Conservation (phyloP, 2,329 filamentous ascomycete species). For the Onygenales sp. region DNA sequence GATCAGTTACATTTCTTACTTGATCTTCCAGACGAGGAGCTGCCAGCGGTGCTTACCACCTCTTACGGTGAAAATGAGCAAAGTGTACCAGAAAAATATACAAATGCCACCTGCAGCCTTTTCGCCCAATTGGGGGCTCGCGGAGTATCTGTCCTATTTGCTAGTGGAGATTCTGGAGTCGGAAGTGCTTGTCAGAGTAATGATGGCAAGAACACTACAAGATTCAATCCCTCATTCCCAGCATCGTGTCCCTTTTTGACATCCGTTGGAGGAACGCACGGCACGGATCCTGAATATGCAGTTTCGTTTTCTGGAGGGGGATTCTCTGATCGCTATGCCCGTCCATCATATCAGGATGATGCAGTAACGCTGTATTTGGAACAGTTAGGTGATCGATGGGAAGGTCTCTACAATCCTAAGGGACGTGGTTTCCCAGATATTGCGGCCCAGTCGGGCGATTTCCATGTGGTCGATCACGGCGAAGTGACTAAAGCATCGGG, state of each 20-base stretch:
- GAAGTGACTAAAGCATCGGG: slow-evolving; percentile 34
- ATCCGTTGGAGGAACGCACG: slow-evolving; percentile 49
- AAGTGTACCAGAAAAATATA: slow-evolving; percentile 50
- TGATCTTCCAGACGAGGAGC: slow-evolving; percentile 39
- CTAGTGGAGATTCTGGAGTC: slow-evolving; percentile 53
- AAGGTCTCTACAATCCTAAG: slow-evolving; percentile 39
- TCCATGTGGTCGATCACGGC: slow-evolving; percentile 30
- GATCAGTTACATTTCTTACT: slow-evolving; percentile 54
- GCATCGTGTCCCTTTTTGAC: slow-evolving; percentile 55
- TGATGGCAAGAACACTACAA: slow-evolving; percentile 43
- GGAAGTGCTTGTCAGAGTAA: slow-evolving; percentile 47
- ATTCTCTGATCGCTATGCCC: slow-evolving; percentile 42
- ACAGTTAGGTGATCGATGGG: slow-evolving; percentile 31
- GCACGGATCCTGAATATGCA: slow-evolving; percentile 44
- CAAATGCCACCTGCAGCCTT: slow-evolving; percentile 50
- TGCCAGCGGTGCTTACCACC: slow-evolving; percentile 57
- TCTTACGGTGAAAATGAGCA: slow-evolving; percentile 63
- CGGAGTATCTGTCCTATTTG: slow-evolving; percentile 57
- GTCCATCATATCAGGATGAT: slow-evolving; percentile 38
- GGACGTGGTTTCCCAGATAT: slow-evolving; percentile 56
- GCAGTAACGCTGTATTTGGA: slow-evolving; percentile 38
- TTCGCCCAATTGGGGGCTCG: slow-evolving; percentile 58
- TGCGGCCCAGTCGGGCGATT: slow-evolving; percentile 44
- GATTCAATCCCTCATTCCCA: slow-evolving; percentile 47
- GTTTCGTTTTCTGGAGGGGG: slow-evolving; percentile 43